These are phyloP conservation scores for Dioszegia aurantiaca DNA, from an alignment of 768 basidiomycete species.

Conservation along the genomic window DNA sequence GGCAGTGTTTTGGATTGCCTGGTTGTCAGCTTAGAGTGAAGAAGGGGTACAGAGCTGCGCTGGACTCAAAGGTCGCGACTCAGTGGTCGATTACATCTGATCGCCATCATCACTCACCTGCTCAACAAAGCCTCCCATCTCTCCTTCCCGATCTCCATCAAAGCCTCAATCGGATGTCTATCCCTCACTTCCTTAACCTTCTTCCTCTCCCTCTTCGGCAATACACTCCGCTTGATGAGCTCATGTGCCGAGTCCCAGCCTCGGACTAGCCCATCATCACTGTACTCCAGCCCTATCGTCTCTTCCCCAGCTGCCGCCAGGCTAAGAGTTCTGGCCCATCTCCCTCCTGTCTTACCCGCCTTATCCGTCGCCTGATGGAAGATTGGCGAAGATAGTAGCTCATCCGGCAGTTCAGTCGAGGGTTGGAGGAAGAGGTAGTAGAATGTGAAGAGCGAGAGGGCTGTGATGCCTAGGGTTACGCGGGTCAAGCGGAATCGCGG, in stretches of 20 bases:
- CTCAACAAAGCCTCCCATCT: slow-evolving; percentile 40
- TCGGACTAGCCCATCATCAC: slow-evolving; percentile 33
- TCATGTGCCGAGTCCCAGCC: slow-evolving; percentile 43
- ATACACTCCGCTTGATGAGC: slow-evolving; percentile 17
- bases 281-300: slow-evolving; percentile 2
- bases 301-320: not conserved
- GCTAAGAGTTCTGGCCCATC: not conserved
- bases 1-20: slow-evolving; percentile 75
- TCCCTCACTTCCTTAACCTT: slow-evolving; percentile 25
- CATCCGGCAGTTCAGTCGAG: not conserved
- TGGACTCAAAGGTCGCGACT: no score
- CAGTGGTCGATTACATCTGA: no score
- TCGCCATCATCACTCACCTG: slow-evolving; percentile 24
- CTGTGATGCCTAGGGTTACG: slow-evolving; percentile 20
- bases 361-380: not conserved
- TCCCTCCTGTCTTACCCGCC: not conserved
- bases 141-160: slow-evolving; percentile 39
- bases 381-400: slow-evolving; percentile 1
- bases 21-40: slow-evolving; percentile 5
- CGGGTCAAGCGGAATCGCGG: slow-evolving; percentile 28
- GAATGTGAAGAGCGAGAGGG: slow-evolving; percentile 17
- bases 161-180: slow-evolving; percentile 43
- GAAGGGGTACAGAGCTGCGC: no score
- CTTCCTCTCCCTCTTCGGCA: slow-evolving; percentile 28
- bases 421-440: slow-evolving; percentile 10